A percentile compares a stretch with the other conserved stretches of the same genome.
These are phyloP conservation scores for Omphalotus olearius DNA, from an alignment of 1,284 basidiomycete genomes.

Conservation along the genomic window DNA sequence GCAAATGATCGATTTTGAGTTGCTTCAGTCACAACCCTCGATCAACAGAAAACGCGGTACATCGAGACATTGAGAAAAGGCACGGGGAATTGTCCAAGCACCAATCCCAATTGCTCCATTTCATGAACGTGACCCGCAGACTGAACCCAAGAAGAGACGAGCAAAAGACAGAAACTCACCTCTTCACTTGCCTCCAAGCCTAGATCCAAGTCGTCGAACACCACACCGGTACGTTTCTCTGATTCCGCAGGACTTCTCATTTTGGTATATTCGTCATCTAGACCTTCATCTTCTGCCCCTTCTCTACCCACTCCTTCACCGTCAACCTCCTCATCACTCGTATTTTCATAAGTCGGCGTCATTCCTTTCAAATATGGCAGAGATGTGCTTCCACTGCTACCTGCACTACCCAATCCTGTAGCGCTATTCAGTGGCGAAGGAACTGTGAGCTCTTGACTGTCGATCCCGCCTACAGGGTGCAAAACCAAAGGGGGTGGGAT, in stretches of 20 bases:
- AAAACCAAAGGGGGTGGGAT: constrained; percentile 52
- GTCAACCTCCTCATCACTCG: not conserved
- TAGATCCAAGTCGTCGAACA: constrained; percentile 69
- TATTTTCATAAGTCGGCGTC: constrained; percentile 3
- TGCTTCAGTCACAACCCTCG: too few relatives aligned
- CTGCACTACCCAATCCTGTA: not conserved
- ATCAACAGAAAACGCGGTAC: too few relatives aligned
- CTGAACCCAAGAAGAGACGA: not conserved
- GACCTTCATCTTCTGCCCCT: constrained; percentile 22
- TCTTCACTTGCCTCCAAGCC: constrained; percentile 52
- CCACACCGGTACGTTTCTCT: constrained; percentile 60
- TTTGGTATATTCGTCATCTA: constrained; percentile 29
- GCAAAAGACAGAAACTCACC: constrained; percentile 27
- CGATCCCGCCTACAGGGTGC: constrained; percentile 25
- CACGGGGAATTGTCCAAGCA: too few relatives aligned
- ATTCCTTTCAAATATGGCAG: constrained; percentile 28
- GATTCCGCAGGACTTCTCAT: constrained; percentile 45
- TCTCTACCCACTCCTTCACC: constrained; percentile 1
- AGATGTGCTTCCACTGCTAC: constrained; percentile 16
- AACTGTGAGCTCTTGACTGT: constrained; percentile 11
- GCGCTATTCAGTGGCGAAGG: constrained; percentile 11
- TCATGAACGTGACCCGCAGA: not conserved
- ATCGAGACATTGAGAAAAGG: too few relatives aligned
- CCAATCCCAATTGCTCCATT: not conserved
- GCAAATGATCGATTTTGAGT: not conserved